Percentiles rank a stretch among this genome's conserved stretches.
phyloP scores from a whole-genome alignment of 2,329 filamentous ascomycete species.

The Dactylellina drechsleri region DNA sequence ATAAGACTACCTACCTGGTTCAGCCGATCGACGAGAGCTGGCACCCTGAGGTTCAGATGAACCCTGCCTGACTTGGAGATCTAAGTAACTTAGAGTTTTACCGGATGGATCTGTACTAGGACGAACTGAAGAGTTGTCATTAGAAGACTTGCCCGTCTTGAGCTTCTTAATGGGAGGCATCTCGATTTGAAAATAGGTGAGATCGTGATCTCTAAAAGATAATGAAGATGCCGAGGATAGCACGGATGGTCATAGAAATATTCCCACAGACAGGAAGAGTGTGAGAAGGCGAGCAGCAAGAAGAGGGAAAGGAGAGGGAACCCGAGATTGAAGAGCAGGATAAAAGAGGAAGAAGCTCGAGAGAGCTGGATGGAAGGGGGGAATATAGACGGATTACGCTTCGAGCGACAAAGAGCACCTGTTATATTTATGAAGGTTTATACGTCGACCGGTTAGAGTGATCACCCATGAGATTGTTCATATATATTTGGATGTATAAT shows the following conservation, averaged over 20 bases:
- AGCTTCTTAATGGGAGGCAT: not conserved
- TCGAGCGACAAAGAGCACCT: not conserved
- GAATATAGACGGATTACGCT: not conserved
- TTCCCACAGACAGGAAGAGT: not conserved
- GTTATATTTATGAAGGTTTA: constrained; percentile 15
- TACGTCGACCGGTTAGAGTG: not conserved
- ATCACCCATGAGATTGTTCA: not conserved
- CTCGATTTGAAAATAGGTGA: not conserved
- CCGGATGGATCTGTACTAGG: too few species aligned
- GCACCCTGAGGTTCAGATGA: not conserved
- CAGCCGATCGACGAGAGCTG: not conserved
- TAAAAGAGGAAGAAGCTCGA: not conserved
- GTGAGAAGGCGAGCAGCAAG: not conserved
- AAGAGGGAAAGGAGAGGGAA: not conserved
- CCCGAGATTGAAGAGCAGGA: not conserved
- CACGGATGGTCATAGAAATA: not conserved
- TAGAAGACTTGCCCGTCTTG: not conserved
- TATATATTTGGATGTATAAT: not conserved
- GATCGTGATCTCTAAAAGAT: not conserved
- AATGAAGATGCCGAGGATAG: too few species aligned
- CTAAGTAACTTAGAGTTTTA: not conserved
- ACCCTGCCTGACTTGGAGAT: not conserved
- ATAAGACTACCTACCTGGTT: too few species aligned
- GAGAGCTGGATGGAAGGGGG: not conserved
- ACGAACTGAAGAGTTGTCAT: too few species aligned